Base-by-base conservation (phyloP, 2,329 filamentous ascomycete species). In the Mariannaea sp. region DNA sequence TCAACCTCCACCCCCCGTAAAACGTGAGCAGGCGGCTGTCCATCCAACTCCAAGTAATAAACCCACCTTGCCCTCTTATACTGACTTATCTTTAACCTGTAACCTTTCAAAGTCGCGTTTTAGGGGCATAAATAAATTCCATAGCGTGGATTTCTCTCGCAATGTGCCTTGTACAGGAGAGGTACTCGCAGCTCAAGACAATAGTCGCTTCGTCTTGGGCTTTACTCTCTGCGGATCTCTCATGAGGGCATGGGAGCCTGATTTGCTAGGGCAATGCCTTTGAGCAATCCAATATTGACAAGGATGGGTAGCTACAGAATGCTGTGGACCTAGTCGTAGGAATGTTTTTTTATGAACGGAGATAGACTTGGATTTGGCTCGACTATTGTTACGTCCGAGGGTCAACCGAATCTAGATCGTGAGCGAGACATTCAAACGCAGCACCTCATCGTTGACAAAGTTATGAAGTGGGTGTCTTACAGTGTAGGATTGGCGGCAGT, bases 201-300 rank as follows among this genome's bases (percentile, higher is more conserved):
- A 63, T 29, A 71, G 73, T 55, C 70, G 74, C 19, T 80, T 79
- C 56, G 71, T 77, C 48, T 61, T 79, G 12, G 75, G 74, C 49
- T 80, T 81, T 67, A 80, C 76, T 4, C 54, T 80, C 12, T 81
- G 70, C 49, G 69, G 74, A 56, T 70, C 71, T 51, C 57, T 73
- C 12, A 77, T 80, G 71, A 71, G 73, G 39, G 57, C 79, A 55
- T 80, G 68, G 75, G 66, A 65, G 55, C 80, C 79, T 66, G 72
- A 81, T 60, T 66, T 72, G 19, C 55, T 78, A 77, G n/a, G 75
- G 71, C 7, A 72, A 80, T 26, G 72, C 71, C 49, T 80, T 76
- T n/a, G 60, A 70, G 20, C 64, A 68, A 24, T 80, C 80, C 59
- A 62, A 80, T 53, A 75, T 81, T 32, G 75, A 80, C 55, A 66